A percentile compares a stretch with the other conserved stretches of the same genome.
Evolutionary conservation across 2,329 filamentous ascomycete genomes (phyloP).

Genomic region (Cyphellophora attinorum): DNA sequence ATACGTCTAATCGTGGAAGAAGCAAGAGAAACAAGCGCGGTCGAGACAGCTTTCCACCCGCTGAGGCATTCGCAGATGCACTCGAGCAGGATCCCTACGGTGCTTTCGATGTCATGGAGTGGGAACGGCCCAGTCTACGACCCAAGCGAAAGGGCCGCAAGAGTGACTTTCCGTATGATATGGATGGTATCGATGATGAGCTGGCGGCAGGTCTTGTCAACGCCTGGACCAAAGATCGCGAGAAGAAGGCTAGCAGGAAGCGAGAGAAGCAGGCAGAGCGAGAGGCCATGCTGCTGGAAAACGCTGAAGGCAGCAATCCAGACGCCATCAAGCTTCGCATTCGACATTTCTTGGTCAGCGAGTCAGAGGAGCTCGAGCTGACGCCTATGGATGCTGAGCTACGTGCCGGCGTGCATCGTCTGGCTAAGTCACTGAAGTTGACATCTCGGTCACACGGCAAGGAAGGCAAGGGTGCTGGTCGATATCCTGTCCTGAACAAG

Average conservation of each 20-base stretch:
- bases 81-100: slow-evolving; percentile 53
- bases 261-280: slow-evolving; percentile 60
- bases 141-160: slow-evolving; percentile 56
- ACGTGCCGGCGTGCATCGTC: slow-evolving; percentile 69
- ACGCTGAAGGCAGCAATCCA: slow-evolving; percentile 42
- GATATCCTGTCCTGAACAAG: slow-evolving; percentile 70
- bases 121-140: slow-evolving; percentile 58
- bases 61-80: slow-evolving; percentile 47
- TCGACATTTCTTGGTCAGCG: slow-evolving; percentile 17
- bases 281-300: slow-evolving; percentile 54
- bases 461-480: slow-evolving; percentile 59
- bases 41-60: slow-evolving; percentile 40
- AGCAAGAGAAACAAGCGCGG: slow-evolving; percentile 18
- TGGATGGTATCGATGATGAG: slow-evolving; percentile 53
- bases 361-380: slow-evolving; percentile 44
- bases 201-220: slow-evolving; percentile 50
- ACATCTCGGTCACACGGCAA: slow-evolving; percentile 76
- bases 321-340: slow-evolving; percentile 66
- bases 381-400: slow-evolving; percentile 75
- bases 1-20: slow-evolving; percentile 16
- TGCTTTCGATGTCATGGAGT: slow-evolving; percentile 79
- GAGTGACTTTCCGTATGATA: slow-evolving; percentile 42
- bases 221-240: slow-evolving; percentile 58
- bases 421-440: slow-evolving; percentile 65
- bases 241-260: slow-evolving; percentile 63